Base-by-base conservation (phyloP, 73 alveolate species). In the Paramecium octaurelia region DNA sequence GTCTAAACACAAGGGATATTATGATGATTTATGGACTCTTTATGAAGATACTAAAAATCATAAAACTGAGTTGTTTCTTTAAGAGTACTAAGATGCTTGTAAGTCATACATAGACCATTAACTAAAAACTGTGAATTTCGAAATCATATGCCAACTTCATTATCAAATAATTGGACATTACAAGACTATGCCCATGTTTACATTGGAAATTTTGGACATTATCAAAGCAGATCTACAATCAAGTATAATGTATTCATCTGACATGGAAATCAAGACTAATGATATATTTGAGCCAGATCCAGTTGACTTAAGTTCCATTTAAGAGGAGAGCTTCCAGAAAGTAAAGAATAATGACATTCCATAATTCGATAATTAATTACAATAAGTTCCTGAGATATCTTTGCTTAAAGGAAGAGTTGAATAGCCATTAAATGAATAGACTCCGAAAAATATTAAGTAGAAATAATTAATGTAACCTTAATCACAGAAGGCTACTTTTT, bases 21-120 rank as follows among this genome's bases (percentile, higher is more conserved):
- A 64, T 34, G 84, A 64, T 64, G 84, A 64, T 24, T 64, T 64
- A 34, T 64, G 84, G 84, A 64, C 84, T 64, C 46, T 64, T 9
- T 64, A 64, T 64, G 84, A 64, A 3, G 84, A 64, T 64, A 31
- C 84, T 3, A 31, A 64, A 64, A 64, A 64, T 34, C 84, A 64
- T 64, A 27, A 27, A 27, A 64, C 84, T 9, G 84, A 64, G 14
- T 27, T 64, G 84, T 64, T 64, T 34, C 27, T 34, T 24, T 12
- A 2, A 24, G 84, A 64, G 2, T 64, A 64, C 27, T 34, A 64
- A 34, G 84, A 64, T 64, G 27, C 84, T 64, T 27, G 42, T 27
- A 31, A 27, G 6, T 12, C 27, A 27, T 64, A 27, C 12, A 64
- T 64, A 64, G 84, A 64, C 27, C 42, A 27, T 31, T 31, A 34